These are phyloP conservation scores for Hypoxylon subgilvum DNA, from an alignment of 495 filamentous ascomycete species.

Conservation along the genomic window DNA sequence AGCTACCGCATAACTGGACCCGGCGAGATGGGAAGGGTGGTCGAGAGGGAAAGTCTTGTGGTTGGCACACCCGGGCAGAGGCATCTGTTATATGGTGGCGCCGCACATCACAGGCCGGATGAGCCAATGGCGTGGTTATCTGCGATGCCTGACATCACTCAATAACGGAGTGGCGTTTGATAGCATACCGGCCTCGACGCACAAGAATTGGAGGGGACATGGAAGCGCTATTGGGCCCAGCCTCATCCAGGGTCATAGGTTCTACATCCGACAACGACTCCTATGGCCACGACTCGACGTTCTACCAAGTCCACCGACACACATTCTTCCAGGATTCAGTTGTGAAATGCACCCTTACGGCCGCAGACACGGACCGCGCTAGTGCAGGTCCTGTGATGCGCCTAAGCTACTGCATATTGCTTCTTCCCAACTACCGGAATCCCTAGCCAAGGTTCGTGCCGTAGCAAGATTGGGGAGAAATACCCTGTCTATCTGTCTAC, in stretches of 20 bases:
- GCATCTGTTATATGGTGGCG: constrained; percentile 31
- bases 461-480: constrained; percentile 3
- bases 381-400: constrained; percentile 36
- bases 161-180: constrained; percentile 27
- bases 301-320: constrained; percentile 16
- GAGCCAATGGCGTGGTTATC: constrained; percentile 15
- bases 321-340: constrained; percentile 20
- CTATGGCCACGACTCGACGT: constrained; percentile 9
- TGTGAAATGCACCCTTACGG: constrained; percentile 29
- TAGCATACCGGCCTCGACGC: constrained; percentile 7
- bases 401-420: constrained; percentile 14
- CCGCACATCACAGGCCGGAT: constrained; percentile 14
- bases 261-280: constrained; percentile 24
- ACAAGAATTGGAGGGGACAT: constrained; percentile 1
- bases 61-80: constrained; percentile 17
- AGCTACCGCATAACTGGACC: constrained; percentile 16
- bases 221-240: neutral
- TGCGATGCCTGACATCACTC: constrained; percentile 27
- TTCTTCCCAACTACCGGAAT: constrained; percentile 12
- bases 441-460: neutral
- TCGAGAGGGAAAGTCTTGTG: constrained; percentile 6
- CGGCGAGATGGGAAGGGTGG: constrained; percentile 25
- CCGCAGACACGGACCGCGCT: constrained; percentile 29
- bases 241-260: constrained; percentile 8
- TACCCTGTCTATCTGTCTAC: too few species aligned